Evolutionary conservation across 2,329 filamentous ascomycete genomes (phyloP).

Genomic region (Aulographum hederae): DNA sequence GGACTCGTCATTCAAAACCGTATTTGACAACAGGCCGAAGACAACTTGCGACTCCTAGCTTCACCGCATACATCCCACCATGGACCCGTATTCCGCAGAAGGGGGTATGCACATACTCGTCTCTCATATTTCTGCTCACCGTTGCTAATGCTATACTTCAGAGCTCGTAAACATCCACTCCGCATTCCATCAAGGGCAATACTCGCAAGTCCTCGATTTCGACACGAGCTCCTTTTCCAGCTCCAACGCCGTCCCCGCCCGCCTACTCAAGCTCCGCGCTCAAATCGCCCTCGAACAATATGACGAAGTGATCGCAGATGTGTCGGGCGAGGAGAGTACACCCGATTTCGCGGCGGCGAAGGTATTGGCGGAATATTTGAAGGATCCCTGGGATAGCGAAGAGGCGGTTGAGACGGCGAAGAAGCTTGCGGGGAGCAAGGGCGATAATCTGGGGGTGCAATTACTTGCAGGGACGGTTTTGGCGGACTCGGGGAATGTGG

Average conservation of each 20-base stretch:
- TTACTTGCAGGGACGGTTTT: slow-evolving; percentile 66
- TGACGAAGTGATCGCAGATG: slow-evolving; percentile 49
- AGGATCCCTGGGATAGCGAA: slow-evolving; percentile 13
- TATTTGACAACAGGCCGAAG: too few relatives aligned
- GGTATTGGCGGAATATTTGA: slow-evolving; percentile 48
- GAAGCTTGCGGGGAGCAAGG: slow-evolving; percentile 45
- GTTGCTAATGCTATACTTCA: slow-evolving; percentile 12
- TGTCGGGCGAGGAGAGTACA: slow-evolving; percentile 25
- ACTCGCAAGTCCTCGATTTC: slow-evolving; percentile 70
- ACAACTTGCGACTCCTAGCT: too few relatives aligned
- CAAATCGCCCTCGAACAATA: slow-evolving; percentile 68
- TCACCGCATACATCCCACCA: slow-evolving; percentile 13
- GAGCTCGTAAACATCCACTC: slow-evolving; percentile 51
- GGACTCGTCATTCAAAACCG: too few relatives aligned
- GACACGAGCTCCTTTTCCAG: slow-evolving; percentile 62
- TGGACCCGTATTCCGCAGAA: slow-evolving; percentile 48
- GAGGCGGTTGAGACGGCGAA: slow-evolving; percentile 34
- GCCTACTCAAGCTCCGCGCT: slow-evolving; percentile 63
- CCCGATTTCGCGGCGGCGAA: slow-evolving; percentile 62
- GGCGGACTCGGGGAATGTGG: slow-evolving; percentile 61
- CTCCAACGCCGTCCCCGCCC: slow-evolving; percentile 59
- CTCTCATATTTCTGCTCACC: slow-evolving; percentile 1
- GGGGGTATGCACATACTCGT: slow-evolving; percentile 26
- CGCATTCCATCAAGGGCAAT: slow-evolving; percentile 61
- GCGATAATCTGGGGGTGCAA: slow-evolving; percentile 67